A percentile compares a stretch with the other conserved stretches of the same genome.
Evolutionary conservation across 2,329 filamentous ascomycete species (phyloP).

Genomic region (Akanthomyces lecanii): DNA sequence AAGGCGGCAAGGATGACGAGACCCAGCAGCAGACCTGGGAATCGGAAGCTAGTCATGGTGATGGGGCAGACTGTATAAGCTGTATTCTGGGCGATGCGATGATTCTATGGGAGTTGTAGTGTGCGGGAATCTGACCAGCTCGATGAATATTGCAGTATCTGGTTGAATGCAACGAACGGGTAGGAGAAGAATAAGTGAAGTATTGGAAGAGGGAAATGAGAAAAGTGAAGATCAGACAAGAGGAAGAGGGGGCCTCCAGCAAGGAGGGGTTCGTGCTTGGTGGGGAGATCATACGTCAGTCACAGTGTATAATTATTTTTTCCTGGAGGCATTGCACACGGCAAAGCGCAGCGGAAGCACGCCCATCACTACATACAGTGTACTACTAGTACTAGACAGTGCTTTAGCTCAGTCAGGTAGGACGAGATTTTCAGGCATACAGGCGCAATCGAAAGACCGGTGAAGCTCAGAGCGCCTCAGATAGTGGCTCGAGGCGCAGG

Average conservation of each 20-base stretch:
- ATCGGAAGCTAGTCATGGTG: conserved; percentile 46
- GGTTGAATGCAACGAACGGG: not conserved
- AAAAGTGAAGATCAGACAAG: conserved; percentile 19
- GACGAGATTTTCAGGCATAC: not conserved
- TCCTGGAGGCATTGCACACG: not conserved
- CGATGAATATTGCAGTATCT: not conserved
- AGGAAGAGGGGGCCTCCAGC: conserved; percentile 15
- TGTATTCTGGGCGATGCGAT: conserved; percentile 1
- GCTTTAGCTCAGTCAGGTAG: not conserved
- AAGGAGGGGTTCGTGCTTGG: conserved; percentile 16
- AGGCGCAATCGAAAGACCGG: conserved; percentile 8
- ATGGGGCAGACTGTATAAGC: not conserved
- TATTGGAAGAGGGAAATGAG: conserved; percentile 17
- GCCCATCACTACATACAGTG: not conserved
- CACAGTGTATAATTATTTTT: not conserved
- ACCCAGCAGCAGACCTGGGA: conserved; percentile 49
- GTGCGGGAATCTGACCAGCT: conserved; percentile 17
- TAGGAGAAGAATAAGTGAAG: conserved; percentile 15
- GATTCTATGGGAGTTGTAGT: not conserved
- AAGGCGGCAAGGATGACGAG: conserved; percentile 61
- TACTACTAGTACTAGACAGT: not conserved
- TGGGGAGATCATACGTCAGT: conserved; percentile 15
- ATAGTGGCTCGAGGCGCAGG: conserved; percentile 6
- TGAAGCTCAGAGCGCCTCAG: conserved; percentile 1
- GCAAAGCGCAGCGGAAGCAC: not conserved